These are phyloP conservation scores for Pleoardoris graminearum DNA, from an alignment of 2,329 filamentous ascomycete species.

Conservation along the genomic window DNA sequence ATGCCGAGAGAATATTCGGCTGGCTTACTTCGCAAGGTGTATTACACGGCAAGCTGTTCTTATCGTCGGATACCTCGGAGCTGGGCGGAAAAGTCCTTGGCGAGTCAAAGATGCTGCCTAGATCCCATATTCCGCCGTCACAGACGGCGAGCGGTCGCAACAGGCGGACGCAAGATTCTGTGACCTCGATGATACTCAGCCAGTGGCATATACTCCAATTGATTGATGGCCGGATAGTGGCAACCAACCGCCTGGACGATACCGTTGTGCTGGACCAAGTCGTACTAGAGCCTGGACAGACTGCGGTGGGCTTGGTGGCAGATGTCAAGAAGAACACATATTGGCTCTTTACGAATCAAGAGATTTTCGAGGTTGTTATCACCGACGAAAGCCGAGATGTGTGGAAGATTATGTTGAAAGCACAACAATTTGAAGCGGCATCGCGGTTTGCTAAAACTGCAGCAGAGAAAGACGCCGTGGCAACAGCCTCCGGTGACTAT, in stretches of 20 bases:
- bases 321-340: conserved; percentile 96
- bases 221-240: conserved; percentile 80
- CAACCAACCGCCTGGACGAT: conserved; percentile 84
- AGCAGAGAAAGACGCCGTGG: conserved; percentile 85
- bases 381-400: conserved; percentile 89
- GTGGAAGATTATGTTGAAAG: conserved; percentile 89
- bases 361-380: conserved; percentile 92
- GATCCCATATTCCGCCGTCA: conserved; percentile 70
- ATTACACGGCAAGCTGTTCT: conserved; percentile 79
- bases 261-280: conserved; percentile 84
- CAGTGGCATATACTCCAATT: conserved; percentile 92
- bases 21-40: conserved; percentile 90
- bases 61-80: conserved; percentile 62
- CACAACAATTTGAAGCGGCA: conserved; percentile 85
- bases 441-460: conserved; percentile 80
- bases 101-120: conserved; percentile 76
- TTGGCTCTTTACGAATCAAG: conserved; percentile 89
- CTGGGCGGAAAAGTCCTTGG: conserved; percentile 76
- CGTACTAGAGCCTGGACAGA: conserved; percentile 78
- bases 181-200: conserved; percentile 80
- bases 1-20: conserved; percentile 75
- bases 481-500: conserved; percentile 88
- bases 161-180: conserved; percentile 69
- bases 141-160: conserved; percentile 67
- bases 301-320: conserved; percentile 78